Base-by-base conservation (phyloP, 2,329 filamentous ascomycete genomes). In the Aspergillus pseudoterreus region DNA sequence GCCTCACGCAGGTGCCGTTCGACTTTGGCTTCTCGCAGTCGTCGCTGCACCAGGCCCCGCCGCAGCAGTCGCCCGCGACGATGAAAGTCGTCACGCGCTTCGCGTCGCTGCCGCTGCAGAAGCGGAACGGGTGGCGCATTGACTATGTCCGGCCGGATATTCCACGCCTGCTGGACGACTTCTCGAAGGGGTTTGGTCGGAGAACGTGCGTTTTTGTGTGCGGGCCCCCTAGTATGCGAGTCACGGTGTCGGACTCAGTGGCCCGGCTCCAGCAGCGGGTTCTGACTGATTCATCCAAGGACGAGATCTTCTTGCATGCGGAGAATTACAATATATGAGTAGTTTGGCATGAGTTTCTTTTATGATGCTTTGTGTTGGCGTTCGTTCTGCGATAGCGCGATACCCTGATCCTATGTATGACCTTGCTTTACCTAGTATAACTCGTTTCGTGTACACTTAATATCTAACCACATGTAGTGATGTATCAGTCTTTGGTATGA, bases 291-390 rank as follows among this genome's bases (percentile, higher is more conserved):
- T 82, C 85, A 32, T 80, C 82, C 61, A 81, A 87, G 43, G 92
- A 96, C 66, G 92, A 96, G 79, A 88, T 97, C 49, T 96, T 92
- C 69, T 72, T 96, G 69, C 92, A 96, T 75, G 89, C 92, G 3
- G 92, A 97, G 78, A 96, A 96, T 70, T 96, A 96, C 75, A 89
- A 91, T 47, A 78, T 96, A 56, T 96, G 71, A 47, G 36, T 43
- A 10, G 10, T 32, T 21, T 24, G n/a, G 4, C 19, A 52, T 36
- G 42, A 39, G 2, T 41, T 41, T 41, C 39, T 12, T 42, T 42
- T 42, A n/a, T 42, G 39, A 19, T 19, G 39, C 24, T 12, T 22
- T n/a, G 22, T 22, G 39, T 17, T 42, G 39, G 39, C 39, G 17
- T 22, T 4, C 21, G 9, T 21, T n/a, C 38, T 15, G 14, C 38